Percentiles rank a stretch among this genome's conserved stretches.
Evolutionary conservation across 176 grass and related monocot genomes (phyloP).

Genomic region (Carex kokanica): DNA sequence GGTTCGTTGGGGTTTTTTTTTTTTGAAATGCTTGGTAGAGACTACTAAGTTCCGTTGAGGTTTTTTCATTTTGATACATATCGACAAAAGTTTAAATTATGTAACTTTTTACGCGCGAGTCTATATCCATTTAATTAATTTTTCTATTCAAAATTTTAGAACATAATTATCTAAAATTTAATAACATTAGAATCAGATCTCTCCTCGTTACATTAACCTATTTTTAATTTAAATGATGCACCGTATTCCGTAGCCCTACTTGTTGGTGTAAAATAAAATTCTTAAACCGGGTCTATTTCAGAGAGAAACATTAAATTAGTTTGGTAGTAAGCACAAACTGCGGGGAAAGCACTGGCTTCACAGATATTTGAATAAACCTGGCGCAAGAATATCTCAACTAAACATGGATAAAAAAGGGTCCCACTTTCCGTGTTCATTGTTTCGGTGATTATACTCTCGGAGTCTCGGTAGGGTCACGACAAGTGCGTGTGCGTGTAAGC

Average conservation of each 20-base stretch:
- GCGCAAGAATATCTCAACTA: background rate
- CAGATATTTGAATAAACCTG: background rate
- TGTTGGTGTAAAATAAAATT: background rate
- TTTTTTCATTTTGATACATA: too few species aligned
- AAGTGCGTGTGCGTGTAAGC: background rate
- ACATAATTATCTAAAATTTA: too few species aligned
- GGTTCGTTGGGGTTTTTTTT: too few species aligned
- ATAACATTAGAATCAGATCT: too few species aligned
- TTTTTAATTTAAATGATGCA: background rate
- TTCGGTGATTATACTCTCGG: too few species aligned
- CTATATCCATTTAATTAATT: too few species aligned
- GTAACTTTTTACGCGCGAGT: too few species aligned
- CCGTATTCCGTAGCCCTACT: background rate
- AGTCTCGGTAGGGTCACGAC: background rate
- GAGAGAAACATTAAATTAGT: slow-evolving; percentile 5
- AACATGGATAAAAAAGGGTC: background rate
- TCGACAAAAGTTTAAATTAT: too few species aligned
- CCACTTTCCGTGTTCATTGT: background rate
- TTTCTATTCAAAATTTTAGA: too few species aligned
- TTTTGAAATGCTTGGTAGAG: too few species aligned
- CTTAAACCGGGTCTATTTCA: background rate
- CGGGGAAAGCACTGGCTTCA: background rate
- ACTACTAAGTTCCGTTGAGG: too few species aligned
- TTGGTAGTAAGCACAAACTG: slow-evolving; percentile 11
- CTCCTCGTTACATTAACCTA: too few species aligned